phyloP scores from a whole-genome alignment of 2,329 filamentous ascomycete genomes.

The Teratosphaeria zuluensis region DNA sequence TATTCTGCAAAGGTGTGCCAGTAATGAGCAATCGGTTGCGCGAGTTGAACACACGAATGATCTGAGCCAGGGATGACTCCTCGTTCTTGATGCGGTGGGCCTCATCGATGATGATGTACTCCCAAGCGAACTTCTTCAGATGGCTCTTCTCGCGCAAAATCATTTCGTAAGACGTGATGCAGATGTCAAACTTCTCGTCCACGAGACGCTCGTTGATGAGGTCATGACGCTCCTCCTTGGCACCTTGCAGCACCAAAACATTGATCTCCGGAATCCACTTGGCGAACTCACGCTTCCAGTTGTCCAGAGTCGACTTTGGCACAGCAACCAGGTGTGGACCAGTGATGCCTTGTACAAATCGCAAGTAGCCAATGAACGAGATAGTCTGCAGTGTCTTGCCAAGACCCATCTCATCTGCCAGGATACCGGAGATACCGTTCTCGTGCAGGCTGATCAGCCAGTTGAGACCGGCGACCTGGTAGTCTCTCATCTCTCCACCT shows the following conservation, averaged over 20 bases:
- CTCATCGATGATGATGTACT: constrained; percentile 99
- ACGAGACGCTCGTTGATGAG: constrained; percentile 87
- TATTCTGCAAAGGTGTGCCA: constrained; percentile 94
- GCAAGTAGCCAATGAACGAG: constrained; percentile 86
- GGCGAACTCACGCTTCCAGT: constrained; percentile 92
- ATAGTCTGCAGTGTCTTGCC: constrained; percentile 98
- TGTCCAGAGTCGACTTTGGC: constrained; percentile 94
- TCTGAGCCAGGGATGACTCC: constrained; percentile 90
- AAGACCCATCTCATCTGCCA: constrained; percentile 97
- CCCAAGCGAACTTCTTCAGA: constrained; percentile 96
- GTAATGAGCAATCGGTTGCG: constrained; percentile 92
- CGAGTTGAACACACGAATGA: constrained; percentile 92
- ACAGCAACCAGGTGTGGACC: constrained; percentile 88
- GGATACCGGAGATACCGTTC: constrained; percentile 95
- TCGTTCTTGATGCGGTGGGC: constrained; percentile 99
- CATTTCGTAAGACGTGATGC: constrained; percentile 99
- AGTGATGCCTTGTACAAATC: constrained; percentile 79
- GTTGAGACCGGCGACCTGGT: constrained; percentile 89
- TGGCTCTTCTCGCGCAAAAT: constrained; percentile 90
- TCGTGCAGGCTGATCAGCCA: constrained; percentile 97
- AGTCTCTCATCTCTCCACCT: constrained; percentile 82
- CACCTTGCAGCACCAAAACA: constrained; percentile 84
- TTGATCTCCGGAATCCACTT: constrained; percentile 95
- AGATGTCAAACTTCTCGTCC: constrained; percentile 93
- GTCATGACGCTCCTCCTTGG: constrained; percentile 81